phyloP scores from a whole-genome alignment of 306 rosid genomes.

The Senna siamea region DNA sequence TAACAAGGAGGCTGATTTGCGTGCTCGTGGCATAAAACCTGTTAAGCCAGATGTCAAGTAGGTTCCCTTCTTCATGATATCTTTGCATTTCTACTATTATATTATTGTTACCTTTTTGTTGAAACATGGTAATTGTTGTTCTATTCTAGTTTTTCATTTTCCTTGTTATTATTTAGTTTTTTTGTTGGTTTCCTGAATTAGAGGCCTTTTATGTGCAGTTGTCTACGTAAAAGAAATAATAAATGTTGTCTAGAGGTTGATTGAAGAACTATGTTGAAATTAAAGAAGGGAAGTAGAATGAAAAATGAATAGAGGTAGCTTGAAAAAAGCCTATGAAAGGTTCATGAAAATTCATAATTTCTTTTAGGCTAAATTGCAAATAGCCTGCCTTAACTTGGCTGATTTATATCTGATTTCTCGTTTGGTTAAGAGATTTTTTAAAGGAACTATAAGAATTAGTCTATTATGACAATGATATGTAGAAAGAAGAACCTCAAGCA shows the following conservation, averaged over 20 bases:
- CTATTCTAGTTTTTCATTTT: neutral
- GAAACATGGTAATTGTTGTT: neutral
- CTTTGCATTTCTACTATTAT: constrained; percentile 31
- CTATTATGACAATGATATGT: neutral
- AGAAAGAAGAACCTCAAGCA: neutral
- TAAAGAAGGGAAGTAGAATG: neutral
- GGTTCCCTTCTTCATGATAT: constrained; percentile 42
- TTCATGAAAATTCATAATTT: neutral
- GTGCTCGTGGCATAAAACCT: constrained; percentile 86
- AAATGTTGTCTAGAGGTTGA: neutral
- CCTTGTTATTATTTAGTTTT: neutral
- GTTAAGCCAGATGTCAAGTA: constrained; percentile 95
- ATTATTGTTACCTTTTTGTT: neutral
- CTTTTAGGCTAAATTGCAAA: neutral
- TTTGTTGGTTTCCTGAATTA: neutral
- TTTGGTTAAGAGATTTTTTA: neutral
- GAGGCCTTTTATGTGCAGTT: neutral
- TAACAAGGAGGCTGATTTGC: constrained; percentile 92
- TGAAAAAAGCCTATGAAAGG: neutral
- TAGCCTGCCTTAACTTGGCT: neutral
- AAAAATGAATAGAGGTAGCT: neutral
- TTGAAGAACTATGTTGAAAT: neutral
- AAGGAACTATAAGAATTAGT: neutral
- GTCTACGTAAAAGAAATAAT: neutral
- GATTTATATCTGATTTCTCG: neutral